Conservation (phyloP, 768 basidiomycete genomes). For the Holtermannia corniformis region DNA sequence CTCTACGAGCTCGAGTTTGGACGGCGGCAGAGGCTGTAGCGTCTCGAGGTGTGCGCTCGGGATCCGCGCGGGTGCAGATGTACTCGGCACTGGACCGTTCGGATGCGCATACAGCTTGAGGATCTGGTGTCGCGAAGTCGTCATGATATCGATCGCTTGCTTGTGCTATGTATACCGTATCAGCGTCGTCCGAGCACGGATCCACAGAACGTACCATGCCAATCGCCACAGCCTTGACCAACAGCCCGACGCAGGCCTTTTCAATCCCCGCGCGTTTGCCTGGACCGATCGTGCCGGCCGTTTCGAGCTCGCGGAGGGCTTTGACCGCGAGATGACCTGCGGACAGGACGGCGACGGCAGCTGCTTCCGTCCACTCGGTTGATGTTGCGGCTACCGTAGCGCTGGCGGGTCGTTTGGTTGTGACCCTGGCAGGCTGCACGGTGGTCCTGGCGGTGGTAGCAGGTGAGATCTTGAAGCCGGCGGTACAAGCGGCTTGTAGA, state of each 20-base stretch:
- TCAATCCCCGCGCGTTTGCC: constrained; percentile 23
- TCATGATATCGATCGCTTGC: constrained; percentile 11
- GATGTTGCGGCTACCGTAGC: too few relatives aligned
- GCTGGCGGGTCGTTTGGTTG: too few relatives aligned
- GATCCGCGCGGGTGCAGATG: not conserved
- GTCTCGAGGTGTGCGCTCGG: not conserved
- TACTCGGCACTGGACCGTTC: not conserved
- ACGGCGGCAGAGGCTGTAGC: constrained; percentile 6
- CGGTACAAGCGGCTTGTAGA: not conserved
- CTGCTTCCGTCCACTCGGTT: too few relatives aligned
- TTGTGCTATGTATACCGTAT: constrained; percentile 10
- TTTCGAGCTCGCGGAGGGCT: not conserved
- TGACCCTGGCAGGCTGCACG: too few relatives aligned
- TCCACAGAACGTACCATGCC: constrained; percentile 19
- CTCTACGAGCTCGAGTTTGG: not conserved
- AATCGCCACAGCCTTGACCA: constrained; percentile 13
- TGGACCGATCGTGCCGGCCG: not conserved
- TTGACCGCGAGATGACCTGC: not conserved
- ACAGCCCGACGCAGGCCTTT: constrained; percentile 10
- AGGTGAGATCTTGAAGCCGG: not conserved
- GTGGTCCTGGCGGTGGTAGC: not conserved
- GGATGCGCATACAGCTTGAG: constrained; percentile 3
- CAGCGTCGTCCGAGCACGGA: not conserved
- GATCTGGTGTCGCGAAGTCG: constrained; percentile 6
- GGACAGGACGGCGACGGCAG: too few relatives aligned